phyloP scores from a whole-genome alignment of 495 filamentous ascomycete genomes.

The Penicillium silybi region DNA sequence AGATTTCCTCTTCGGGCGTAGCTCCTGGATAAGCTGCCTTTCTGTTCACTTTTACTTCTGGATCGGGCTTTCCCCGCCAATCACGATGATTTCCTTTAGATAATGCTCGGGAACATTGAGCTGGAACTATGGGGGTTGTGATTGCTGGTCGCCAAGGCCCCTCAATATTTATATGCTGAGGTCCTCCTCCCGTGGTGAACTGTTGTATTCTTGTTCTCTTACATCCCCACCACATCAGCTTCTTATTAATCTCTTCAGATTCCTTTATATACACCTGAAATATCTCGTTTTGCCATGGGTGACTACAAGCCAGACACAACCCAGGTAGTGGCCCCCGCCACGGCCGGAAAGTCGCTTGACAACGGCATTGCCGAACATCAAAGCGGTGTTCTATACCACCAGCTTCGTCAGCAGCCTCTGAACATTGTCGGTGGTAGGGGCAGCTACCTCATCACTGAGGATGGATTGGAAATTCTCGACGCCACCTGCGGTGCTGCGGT shows the following conservation, averaged over 20 bases:
- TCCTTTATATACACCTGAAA: not conserved
- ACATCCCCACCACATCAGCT: no score
- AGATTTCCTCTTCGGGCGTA: conserved; percentile 26
- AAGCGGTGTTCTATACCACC: conserved; percentile 23
- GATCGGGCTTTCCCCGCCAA: not conserved
- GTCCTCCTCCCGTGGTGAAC: not conserved
- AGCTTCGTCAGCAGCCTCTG: conserved; percentile 17
- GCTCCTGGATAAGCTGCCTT: conserved; percentile 8
- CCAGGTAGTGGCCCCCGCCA: not conserved
- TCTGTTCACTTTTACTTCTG: not conserved
- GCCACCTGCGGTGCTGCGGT: conserved; percentile 38
- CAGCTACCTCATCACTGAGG: conserved; percentile 15
- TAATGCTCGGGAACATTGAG: not conserved
- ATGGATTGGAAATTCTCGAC: conserved; percentile 17
- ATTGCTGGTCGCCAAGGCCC: not conserved
- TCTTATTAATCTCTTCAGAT: no score
- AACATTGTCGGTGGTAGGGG: conserved; percentile 21
- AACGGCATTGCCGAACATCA: not conserved
- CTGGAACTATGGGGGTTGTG: not conserved
- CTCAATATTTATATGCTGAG: not conserved
- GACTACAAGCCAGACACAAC: conserved; percentile 17
- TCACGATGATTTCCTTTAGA: not conserved
- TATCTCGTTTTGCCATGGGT: conserved; percentile 13
- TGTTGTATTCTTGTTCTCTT: not conserved
- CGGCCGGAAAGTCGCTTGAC: not conserved